Conservation (phyloP, 2,329 filamentous ascomycete species). For the Furcasterigmium furcatum region DNA sequence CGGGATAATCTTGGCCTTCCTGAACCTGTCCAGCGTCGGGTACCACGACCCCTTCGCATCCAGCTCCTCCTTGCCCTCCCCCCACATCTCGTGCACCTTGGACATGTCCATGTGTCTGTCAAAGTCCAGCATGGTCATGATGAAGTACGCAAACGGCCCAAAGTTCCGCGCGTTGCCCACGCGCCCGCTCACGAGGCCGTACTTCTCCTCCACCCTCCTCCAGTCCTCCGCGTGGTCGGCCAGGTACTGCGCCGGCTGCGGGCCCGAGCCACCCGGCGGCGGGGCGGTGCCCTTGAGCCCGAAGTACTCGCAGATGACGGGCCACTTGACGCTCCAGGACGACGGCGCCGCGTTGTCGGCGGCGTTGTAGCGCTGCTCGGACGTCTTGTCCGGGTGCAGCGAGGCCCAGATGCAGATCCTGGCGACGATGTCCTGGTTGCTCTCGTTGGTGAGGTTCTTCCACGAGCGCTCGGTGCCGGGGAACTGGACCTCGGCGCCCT, state of each 20-base stretch:
- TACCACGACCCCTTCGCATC: constrained; percentile 23
- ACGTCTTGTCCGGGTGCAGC: constrained; percentile 32
- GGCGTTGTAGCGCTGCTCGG: constrained; percentile 35
- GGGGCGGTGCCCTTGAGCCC: constrained; percentile 34
- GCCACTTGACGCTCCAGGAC: constrained; percentile 40
- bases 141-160: constrained; percentile 24
- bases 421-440: constrained; percentile 31
- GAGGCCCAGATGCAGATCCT: constrained; percentile 36
- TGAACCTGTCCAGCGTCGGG: constrained; percentile 27
- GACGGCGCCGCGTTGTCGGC: constrained; percentile 31
- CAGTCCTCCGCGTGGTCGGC: constrained; percentile 25
- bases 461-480: constrained; percentile 30
- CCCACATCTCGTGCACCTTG: constrained; percentile 25
- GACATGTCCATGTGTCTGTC: constrained; percentile 28
- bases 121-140: constrained; percentile 30
- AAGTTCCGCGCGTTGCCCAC: constrained; percentile 25
- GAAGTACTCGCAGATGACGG: constrained; percentile 41
- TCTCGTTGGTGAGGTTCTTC: constrained; percentile 27
- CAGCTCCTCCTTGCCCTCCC: constrained; percentile 21
- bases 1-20: constrained; percentile 26
- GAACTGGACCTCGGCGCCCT: constrained; percentile 27
- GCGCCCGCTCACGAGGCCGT: constrained; percentile 23
- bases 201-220: constrained; percentile 25
- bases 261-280: constrained; percentile 20
- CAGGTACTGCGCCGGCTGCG: constrained; percentile 25